Evolutionary conservation across 805 yeast genomes (phyloP).

Genomic region (Candida orba): DNA sequence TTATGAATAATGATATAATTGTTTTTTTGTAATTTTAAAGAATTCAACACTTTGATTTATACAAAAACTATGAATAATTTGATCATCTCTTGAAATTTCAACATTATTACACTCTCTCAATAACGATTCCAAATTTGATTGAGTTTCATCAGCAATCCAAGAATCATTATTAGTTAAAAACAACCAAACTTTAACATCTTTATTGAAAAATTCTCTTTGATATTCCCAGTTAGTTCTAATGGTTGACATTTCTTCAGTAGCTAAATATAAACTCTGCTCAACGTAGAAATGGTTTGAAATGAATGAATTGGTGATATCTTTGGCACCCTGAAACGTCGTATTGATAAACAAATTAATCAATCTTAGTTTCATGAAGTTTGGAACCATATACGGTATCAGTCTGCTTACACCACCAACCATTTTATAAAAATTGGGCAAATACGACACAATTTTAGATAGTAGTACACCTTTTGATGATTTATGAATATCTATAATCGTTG

Average conservation of each 20-base stretch:
- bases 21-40: conserved; percentile 33
- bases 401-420: conserved; percentile 25
- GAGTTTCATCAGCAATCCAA: conserved; percentile 54
- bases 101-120: conserved; percentile 28
- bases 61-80: conserved; percentile 54
- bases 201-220: conserved; percentile 40
- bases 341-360: conserved; percentile 6
- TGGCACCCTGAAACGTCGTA: conserved; percentile 8
- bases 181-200: conserved; percentile 35
- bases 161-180: conserved; percentile 55
- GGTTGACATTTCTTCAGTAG: conserved; percentile 48
- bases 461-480: conserved; percentile 33
- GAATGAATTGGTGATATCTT: conserved; percentile 35
- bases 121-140: conserved; percentile 34
- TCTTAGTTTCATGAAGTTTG: conserved; percentile 12
- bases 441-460: conserved; percentile 23
- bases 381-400: conserved; percentile 18
- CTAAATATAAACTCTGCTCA: conserved; percentile 49
- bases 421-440: conserved; percentile 24
- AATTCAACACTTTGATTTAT: conserved; percentile 42
- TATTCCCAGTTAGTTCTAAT: conserved; percentile 44
- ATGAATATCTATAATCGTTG: conserved; percentile 60
- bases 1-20: conserved; percentile 1
- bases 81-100: conserved; percentile 26
- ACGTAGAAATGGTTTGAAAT: conserved; percentile 37